These are phyloP conservation scores for Balansia obtecta DNA, from an alignment of 2,329 filamentous ascomycete genomes.

Conservation along the genomic window DNA sequence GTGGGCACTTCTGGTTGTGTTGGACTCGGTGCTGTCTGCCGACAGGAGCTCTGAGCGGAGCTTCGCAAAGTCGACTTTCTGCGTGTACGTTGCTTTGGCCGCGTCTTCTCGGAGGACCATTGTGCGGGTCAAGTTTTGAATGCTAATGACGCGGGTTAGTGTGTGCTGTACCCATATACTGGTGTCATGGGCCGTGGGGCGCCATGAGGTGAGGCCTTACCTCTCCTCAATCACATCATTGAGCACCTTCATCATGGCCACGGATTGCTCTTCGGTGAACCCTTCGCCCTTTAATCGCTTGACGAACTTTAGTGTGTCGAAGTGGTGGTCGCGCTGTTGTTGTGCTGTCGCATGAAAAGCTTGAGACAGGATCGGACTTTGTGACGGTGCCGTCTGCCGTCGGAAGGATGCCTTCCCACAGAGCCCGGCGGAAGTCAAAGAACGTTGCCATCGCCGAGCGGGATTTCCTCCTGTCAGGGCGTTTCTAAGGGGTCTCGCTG, in stretches of 20 bases:
- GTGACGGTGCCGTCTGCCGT: not conserved
- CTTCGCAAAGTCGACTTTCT: slow-evolving; percentile 98
- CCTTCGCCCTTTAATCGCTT: slow-evolving; percentile 81
- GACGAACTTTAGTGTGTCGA: slow-evolving; percentile 96
- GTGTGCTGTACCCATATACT: too few relatives aligned
- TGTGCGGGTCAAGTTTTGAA: slow-evolving; percentile 91
- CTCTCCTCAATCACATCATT: slow-evolving; percentile 96
- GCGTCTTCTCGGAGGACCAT: slow-evolving; percentile 96
- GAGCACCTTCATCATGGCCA: slow-evolving; percentile 96
- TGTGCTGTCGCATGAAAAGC: slow-evolving; percentile 55
- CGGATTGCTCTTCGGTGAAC: slow-evolving; percentile 88
- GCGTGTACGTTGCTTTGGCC: slow-evolving; percentile 64
- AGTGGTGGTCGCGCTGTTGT: slow-evolving; percentile 72
- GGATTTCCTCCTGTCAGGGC: slow-evolving; percentile 9
- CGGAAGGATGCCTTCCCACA: slow-evolving; percentile 1
- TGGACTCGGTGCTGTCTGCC: slow-evolving; percentile 81
- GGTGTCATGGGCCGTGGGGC: not conserved
- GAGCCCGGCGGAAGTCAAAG: not conserved
- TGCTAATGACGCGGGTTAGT: slow-evolving; percentile 44
- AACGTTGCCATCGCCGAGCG: slow-evolving; percentile 1
- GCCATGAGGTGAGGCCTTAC: slow-evolving; percentile 27
- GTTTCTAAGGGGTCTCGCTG: slow-evolving; percentile 11
- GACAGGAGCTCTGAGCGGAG: slow-evolving; percentile 87
- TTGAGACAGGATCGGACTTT: slow-evolving; percentile 20
- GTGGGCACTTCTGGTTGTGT: slow-evolving; percentile 78